Base-by-base conservation (phyloP, 306 rosid genomes). In the Abrus pulchellus region DNA sequence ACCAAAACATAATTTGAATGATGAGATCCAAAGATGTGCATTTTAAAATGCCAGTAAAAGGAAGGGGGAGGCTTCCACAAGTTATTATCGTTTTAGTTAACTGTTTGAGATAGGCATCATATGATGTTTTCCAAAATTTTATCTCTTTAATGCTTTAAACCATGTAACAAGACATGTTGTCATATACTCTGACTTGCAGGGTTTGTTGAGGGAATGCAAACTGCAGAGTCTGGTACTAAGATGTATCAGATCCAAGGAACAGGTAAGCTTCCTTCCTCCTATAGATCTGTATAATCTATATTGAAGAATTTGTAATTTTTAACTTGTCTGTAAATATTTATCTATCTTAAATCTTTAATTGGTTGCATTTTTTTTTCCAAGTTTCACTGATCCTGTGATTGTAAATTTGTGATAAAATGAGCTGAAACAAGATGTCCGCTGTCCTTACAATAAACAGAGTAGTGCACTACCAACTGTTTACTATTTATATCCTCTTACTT, bases 221-320 rank as follows among this genome's bases (percentile, higher is more conserved):
- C 83, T 93, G 86, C 86, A 87, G 85, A 84, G 84, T 82, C 78
- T 95, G 84, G 85, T 73, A 56, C 80, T 95, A 41, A 66, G 88
- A 81, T 88, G 86, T 84, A 86, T 93, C 90, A 90, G 97, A 91
- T 89, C 94, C 74, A 77, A 78, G 86, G 92, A 88, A 82, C 99
- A 93, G 54, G 99, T 95, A 83, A 82, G 90, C 77, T 82, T 81
- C 75, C 68, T 83, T 80, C 83, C 44, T 64, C 69, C 27, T 43
- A 34, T 75, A 29, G 38, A 86, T 55, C 52, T 74, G 47, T 33
- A 63, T 45, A 40, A 48, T 59, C 47, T 49, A 54, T 44, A 4
- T 11, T 63, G 20, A 56, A 45, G 47, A 75, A 48, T 48, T 38
- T 74, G 47, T 47, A 33, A 36, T 74, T 68, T 70, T 6, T 45